Evolutionary conservation across 73 alveolate genomes (phyloP), one percentile per base, ranked within the genome.

Genomic region (Paraurostyla sp.): DNA sequence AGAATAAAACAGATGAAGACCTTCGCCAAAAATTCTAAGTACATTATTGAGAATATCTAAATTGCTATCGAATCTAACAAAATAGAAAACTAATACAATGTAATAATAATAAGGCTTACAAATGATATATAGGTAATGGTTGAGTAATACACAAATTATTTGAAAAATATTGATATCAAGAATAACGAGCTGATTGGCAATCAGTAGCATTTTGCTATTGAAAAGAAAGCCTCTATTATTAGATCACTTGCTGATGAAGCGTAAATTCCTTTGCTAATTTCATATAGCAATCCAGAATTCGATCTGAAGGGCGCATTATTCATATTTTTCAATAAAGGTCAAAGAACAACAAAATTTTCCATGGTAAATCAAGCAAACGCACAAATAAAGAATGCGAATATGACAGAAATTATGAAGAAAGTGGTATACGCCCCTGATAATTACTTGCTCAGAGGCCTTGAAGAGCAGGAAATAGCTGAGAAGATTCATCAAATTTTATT

Each of bases 1-100:
- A 60, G 78, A 27, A 16, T 60, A 60, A 60, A 60, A 60, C 25
- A 60, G 32, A 9, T 60, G 78, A 60, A 60, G 78, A 60, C 22
- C 22, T 60, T 60, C 25, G 23, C 32, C 3, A 18, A n/a, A 60
- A 60, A 60, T 60, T 9, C 78, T 9, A 60, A 60, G 25, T 60
- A 60, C 32, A 13, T 60, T 9, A 60, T 60, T 6, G 78, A 60
- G 32, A 60, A 60, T 27, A 30, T 60, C 4, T 33, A 18, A 27
- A 33, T 60, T 60, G 78, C 78, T 3, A 9, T 60, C 22, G 9
- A 16, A 60, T 60, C 78, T 4, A 29, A 45, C 7, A 6, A 27
- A 60, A 60, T 16, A 3, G 78, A 60, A 7, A 23, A 30, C 3
- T 16, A 27, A 9, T 60, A 13, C 25, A 3, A 25, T 7, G 78